Percentiles rank a stretch among this genome's conserved stretches.
Conservation (phyloP, 2,329 filamentous ascomycete species). For the Phyllosticta citribraziliensis region DNA sequence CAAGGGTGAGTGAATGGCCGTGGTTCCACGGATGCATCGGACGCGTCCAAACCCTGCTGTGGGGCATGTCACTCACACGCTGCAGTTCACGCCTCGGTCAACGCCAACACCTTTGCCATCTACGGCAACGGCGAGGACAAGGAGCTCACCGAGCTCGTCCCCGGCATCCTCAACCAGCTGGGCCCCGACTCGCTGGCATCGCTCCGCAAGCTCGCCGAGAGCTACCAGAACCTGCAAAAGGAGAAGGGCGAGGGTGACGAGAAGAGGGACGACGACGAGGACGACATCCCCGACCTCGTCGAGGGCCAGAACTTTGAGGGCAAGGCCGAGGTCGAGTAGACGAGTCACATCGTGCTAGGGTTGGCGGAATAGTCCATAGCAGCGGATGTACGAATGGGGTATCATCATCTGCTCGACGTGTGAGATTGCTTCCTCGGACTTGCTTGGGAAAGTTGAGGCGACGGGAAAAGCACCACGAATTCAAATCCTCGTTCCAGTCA, state of each 20-base stretch:
- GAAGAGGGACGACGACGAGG: conserved; percentile 59
- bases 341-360: neutral
- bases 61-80: neutral
- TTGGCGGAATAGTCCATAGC: neutral
- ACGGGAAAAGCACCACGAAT: conserved; percentile 5
- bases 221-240: conserved; percentile 99
- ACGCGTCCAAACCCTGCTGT: neutral
- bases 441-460: conserved; percentile 7
- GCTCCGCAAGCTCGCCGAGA: conserved; percentile 96
- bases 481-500: conserved; percentile 9
- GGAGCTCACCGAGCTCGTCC: conserved; percentile 98
- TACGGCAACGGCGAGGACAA: conserved; percentile 99
- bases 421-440: conserved; percentile 1
- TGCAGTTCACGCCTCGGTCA: conserved; percentile 89
- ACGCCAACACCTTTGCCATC: conserved; percentile 98
- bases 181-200: conserved; percentile 96
- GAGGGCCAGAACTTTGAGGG: conserved; percentile 97
- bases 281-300: conserved; percentile 94
- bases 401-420: neutral
- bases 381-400: neutral
- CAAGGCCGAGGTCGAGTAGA: conserved; percentile 74
- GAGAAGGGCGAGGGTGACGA: conserved; percentile 67
- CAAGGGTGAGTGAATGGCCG: conserved; percentile 59
- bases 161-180: conserved; percentile 98
- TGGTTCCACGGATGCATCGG: neutral